Evolutionary conservation across 495 filamentous ascomycete species (phyloP).

Genomic region (Aspergillus nanangensis): DNA sequence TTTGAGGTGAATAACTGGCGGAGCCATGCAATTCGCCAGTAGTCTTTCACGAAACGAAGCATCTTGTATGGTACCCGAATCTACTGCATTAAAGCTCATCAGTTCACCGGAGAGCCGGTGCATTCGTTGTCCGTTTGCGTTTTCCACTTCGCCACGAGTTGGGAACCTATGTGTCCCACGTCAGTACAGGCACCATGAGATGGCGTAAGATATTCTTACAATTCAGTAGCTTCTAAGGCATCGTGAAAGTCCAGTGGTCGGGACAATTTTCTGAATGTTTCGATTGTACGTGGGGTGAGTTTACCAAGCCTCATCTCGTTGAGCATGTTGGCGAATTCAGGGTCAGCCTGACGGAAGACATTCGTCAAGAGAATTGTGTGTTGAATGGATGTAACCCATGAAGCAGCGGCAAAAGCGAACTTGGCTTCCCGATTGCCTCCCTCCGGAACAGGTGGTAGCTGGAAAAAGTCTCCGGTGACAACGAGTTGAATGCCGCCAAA

Average conservation of each 20-base stretch:
- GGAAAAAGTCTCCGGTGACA: slow-evolving; percentile 97
- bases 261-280: slow-evolving; percentile 64
- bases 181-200: slow-evolving; percentile 28
- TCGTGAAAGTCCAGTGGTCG: slow-evolving; percentile 69
- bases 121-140: slow-evolving; percentile 75
- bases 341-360: slow-evolving; percentile 93
- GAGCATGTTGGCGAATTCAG: slow-evolving; percentile 87
- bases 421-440: slow-evolving; percentile 60
- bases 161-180: slow-evolving; percentile 60
- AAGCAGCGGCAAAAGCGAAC: slow-evolving; percentile 88
- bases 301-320: slow-evolving; percentile 95
- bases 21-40: slow-evolving; percentile 88
- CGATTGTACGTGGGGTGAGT: slow-evolving; percentile 63
- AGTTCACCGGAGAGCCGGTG: slow-evolving; percentile 60
- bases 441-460: slow-evolving; percentile 90
- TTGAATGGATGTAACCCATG: slow-evolving; percentile 87
- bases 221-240: slow-evolving; percentile 80
- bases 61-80: slow-evolving; percentile 73
- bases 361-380: slow-evolving; percentile 95
- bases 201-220: slow-evolving; percentile 45
- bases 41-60: slow-evolving; percentile 65
- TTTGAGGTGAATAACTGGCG: slow-evolving; percentile 70
- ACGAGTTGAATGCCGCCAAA: slow-evolving; percentile 97
- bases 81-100: slow-evolving; percentile 63
- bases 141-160: slow-evolving; percentile 84